These are phyloP conservation scores for Physaria fendleri DNA, from an alignment of 345 rosid genomes.

Conservation along the genomic window DNA sequence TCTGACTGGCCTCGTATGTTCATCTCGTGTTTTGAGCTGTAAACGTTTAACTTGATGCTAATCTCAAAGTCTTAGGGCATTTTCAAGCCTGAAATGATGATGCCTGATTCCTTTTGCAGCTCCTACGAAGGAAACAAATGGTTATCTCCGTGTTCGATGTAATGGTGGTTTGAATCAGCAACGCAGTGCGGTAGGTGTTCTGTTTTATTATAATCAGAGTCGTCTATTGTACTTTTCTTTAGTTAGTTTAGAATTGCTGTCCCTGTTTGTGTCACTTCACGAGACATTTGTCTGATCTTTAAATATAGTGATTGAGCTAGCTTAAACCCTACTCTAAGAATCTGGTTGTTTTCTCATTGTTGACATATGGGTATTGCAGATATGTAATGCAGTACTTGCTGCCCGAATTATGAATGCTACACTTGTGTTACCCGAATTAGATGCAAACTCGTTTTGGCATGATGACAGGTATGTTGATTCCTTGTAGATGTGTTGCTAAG, in stretches of 20 bases:
- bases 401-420: slow-evolving; percentile 99
- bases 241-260: no score
- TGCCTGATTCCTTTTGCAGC: slow-evolving; percentile 47
- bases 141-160: slow-evolving; percentile 95
- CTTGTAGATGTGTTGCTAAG: background rate
- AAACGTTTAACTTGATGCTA: slow-evolving; percentile 25
- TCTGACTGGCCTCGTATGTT: slow-evolving; percentile 86
- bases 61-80: slow-evolving; percentile 20
- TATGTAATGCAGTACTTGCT: slow-evolving; percentile 98
- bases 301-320: no score
- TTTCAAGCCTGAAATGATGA: slow-evolving; percentile 4
- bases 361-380: slow-evolving; percentile 41
- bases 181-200: slow-evolving; percentile 79
- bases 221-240: background rate
- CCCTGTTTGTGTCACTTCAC: no score
- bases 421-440: slow-evolving; percentile 92
- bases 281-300: no score
- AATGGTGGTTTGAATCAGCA: slow-evolving; percentile 99
- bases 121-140: slow-evolving; percentile 73
- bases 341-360: slow-evolving; percentile 9
- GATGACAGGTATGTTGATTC: slow-evolving; percentile 72
- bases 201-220: background rate
- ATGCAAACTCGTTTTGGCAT: slow-evolving; percentile 98
- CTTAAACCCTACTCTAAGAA: no score
- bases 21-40: slow-evolving; percentile 19